These are phyloP conservation scores for Sanghuangporus baumii DNA, from an alignment of 1,284 basidiomycete genomes.

Conservation along the genomic window DNA sequence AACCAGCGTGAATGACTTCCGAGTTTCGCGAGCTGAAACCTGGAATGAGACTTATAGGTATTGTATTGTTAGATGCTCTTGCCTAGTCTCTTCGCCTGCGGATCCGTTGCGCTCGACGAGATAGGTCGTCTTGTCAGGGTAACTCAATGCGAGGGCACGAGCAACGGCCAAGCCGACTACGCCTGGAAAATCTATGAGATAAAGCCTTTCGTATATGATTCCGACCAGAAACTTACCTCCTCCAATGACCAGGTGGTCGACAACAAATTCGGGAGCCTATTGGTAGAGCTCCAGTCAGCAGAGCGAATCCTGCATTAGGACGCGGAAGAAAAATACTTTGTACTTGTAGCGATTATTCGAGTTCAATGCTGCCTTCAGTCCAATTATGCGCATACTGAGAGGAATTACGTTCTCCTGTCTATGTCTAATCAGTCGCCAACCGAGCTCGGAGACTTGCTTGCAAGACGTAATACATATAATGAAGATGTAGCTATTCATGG, in stretches of 20 bases:
- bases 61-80: conserved; percentile 17
- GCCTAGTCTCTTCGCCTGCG: conserved; percentile 84
- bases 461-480: not conserved
- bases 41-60: not conserved
- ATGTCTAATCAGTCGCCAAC: too few species aligned
- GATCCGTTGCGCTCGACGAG: conserved; percentile 76
- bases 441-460: not conserved
- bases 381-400: conserved; percentile 32
- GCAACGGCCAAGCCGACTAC: conserved; percentile 88
- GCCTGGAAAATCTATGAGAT: conserved; percentile 37
- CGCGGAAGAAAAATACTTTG: conserved; percentile 39
- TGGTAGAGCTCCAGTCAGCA: not conserved
- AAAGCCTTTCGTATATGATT: not conserved
- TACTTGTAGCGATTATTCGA: conserved; percentile 51
- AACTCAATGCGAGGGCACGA: conserved; percentile 62
- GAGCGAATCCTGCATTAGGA: not conserved
- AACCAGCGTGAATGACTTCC: conserved; percentile 92
- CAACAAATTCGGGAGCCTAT: conserved; percentile 64
- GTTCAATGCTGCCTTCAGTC: conserved; percentile 57
- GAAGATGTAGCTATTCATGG: not conserved
- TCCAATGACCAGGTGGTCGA: conserved; percentile 93
- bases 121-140: conserved; percentile 72
- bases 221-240: conserved; percentile 53
- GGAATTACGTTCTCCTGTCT: not conserved
- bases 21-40: conserved; percentile 80